These are phyloP conservation scores for Yamadazyma triangularis DNA, from an alignment of 1,139 yeast genomes.

Conservation along the genomic window DNA sequence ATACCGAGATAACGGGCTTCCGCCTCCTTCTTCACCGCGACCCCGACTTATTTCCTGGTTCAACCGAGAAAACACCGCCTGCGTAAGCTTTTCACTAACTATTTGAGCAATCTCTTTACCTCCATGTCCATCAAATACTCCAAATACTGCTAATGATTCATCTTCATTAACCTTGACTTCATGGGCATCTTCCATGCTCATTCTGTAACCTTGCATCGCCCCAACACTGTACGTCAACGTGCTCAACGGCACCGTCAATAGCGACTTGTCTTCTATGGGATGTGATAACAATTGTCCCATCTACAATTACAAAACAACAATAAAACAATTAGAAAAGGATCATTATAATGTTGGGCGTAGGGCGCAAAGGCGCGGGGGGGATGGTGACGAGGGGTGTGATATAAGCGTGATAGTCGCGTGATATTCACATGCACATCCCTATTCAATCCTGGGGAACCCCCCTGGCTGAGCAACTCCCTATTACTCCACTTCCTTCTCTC, in stretches of 20 bases:
- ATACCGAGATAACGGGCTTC: constrained; percentile 8
- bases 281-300: constrained; percentile 80
- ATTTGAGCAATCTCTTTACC: constrained; percentile 58
- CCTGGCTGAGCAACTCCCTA: too few relatives aligned
- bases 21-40: too few relatives aligned
- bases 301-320: too few relatives aligned
- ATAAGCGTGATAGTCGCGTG: too few relatives aligned
- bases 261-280: constrained; percentile 66
- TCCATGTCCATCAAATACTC: constrained; percentile 81
- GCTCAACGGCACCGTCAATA: constrained; percentile 40
- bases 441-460: too few relatives aligned
- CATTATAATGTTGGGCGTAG: too few relatives aligned
- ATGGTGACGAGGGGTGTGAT: too few relatives aligned
- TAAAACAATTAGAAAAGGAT: too few relatives aligned
- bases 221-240: constrained; percentile 60
- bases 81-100: constrained; percentile 42
- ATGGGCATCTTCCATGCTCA: constrained; percentile 78
- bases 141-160: constrained; percentile 54
- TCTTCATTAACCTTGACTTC: constrained; percentile 40
- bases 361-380: not conserved
- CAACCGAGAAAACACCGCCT: constrained; percentile 27
- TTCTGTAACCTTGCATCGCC: constrained; percentile 75
- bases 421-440: too few relatives aligned
- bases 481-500: too few relatives aligned
- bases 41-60: constrained; percentile 11